Percentiles rank a stretch among this genome's conserved stretches.
phyloP scores from a whole-genome alignment of 1,139 yeast genomes.

The Hanseniaspora uvarum region DNA sequence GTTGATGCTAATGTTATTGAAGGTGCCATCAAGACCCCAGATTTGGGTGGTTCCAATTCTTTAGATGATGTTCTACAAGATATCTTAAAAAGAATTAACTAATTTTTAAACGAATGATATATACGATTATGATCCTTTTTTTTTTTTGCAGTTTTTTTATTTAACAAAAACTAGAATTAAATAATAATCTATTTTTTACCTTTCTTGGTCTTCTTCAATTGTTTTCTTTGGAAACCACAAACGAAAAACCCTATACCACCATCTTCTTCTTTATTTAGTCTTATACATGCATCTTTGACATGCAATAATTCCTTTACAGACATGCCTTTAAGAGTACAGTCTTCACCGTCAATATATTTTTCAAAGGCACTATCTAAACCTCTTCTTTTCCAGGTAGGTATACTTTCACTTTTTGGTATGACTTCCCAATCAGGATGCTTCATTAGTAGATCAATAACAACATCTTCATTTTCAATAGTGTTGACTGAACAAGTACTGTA shows the following conservation, averaged over 20 bases:
- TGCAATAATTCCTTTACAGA: constrained; percentile 32
- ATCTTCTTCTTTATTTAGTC: constrained; percentile 76
- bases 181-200: not conserved
- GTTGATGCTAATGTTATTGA: constrained; percentile 87
- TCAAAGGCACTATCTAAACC: constrained; percentile 63
- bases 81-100: constrained; percentile 34
- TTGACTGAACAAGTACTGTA: constrained; percentile 94
- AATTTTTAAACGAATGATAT: constrained; percentile 12
- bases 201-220: constrained; percentile 2
- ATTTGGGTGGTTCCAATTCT: constrained; percentile 78
- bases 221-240: constrained; percentile 37
- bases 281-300: constrained; percentile 74
- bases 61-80: constrained; percentile 83
- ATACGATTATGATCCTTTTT: not conserved
- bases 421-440: constrained; percentile 64
- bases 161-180: too few relatives aligned
- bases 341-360: constrained; percentile 35
- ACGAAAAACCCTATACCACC: constrained; percentile 98
- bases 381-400: constrained; percentile 78
- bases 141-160: too few relatives aligned
- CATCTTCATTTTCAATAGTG: constrained; percentile 85
- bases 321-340: constrained; percentile 5
- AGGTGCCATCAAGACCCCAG: constrained; percentile 78
- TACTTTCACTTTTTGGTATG: constrained; percentile 49
- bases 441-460: constrained; percentile 62